A percentile compares a stretch with the other conserved stretches of the same genome.
Conservation (phyloP, 768 basidiomycete genomes). For the Xanthoconium stramineum region DNA sequence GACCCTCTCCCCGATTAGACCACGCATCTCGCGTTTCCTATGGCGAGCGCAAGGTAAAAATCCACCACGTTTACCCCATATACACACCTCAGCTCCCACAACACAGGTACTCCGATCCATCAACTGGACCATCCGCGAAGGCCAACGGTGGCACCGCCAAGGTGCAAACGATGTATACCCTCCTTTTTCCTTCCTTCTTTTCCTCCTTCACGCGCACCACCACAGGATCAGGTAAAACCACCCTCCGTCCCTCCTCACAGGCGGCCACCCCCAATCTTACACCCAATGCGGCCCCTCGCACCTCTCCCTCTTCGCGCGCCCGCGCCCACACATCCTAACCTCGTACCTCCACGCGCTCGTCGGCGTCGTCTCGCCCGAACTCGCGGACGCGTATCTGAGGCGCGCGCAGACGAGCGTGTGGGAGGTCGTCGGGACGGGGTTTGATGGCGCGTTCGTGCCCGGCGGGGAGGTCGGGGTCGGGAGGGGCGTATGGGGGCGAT, state of each 20-base stretch:
- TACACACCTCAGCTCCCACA: neutral
- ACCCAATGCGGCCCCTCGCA: conserved; percentile 49
- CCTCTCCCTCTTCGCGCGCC: conserved; percentile 58
- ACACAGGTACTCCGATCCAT: conserved; percentile 70
- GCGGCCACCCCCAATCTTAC: conserved; percentile 95
- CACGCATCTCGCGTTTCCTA: conserved; percentile 72
- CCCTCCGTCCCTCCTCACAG: conserved; percentile 82
- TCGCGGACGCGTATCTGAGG: conserved; percentile 87
- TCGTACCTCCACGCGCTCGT: conserved; percentile 61
- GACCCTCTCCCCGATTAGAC: conserved; percentile 73
- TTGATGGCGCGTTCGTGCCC: conserved; percentile 78
- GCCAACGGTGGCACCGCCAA: conserved; percentile 87
- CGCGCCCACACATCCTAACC: conserved; percentile 66
- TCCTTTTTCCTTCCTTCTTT: neutral
- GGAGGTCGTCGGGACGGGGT: conserved; percentile 86
- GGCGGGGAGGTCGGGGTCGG: conserved; percentile 44
- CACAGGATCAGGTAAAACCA: conserved; percentile 91
- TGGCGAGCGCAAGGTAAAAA: conserved; percentile 52
- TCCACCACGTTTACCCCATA: neutral
- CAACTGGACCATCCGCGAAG: conserved; percentile 77
- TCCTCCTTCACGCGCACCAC: neutral
- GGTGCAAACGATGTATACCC: conserved; percentile 72
- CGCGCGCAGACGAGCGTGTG: conserved; percentile 63
- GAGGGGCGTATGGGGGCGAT: conserved; percentile 37
- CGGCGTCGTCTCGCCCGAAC: conserved; percentile 84